Conservation (phyloP, 2,329 filamentous ascomycete species). For the Alternaria atra region DNA sequence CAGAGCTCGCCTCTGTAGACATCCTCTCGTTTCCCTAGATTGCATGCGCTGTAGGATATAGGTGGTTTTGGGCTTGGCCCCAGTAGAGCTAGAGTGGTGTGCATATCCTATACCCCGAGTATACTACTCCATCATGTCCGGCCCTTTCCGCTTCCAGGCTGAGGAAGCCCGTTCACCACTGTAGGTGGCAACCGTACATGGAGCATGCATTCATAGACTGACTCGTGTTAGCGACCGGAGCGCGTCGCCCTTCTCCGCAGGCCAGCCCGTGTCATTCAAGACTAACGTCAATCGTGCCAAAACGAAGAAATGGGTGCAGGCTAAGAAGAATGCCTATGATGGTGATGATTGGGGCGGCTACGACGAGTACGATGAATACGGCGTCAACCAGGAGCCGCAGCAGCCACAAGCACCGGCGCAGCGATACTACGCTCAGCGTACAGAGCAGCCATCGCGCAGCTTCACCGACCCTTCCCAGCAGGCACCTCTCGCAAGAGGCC, state of each 20-base stretch:
- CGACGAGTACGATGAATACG: slow-evolving; percentile 65
- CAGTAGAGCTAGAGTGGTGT: slow-evolving; percentile 11
- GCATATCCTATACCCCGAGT: slow-evolving; percentile 4
- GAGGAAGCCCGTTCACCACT: slow-evolving; percentile 50
- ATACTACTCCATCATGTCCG: slow-evolving; percentile 44
- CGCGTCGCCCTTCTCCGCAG: slow-evolving; percentile 36
- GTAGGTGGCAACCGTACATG: slow-evolving; percentile 34
- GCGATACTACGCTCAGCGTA: slow-evolving; percentile 53
- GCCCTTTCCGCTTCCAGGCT: slow-evolving; percentile 52
- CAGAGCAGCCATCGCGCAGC: slow-evolving; percentile 42
- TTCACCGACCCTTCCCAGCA: slow-evolving; percentile 54
- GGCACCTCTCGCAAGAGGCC: slow-evolving; percentile 35
- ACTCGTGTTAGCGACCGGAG: slow-evolving; percentile 38
- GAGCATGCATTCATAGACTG: slow-evolving; percentile 14
- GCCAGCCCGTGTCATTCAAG: slow-evolving; percentile 70
- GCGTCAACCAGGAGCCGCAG: slow-evolving; percentile 58
- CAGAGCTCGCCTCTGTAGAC: not conserved
- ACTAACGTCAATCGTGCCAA: slow-evolving; percentile 88
- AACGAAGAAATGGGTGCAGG: slow-evolving; percentile 94
- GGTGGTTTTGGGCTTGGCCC: slow-evolving; percentile 28
- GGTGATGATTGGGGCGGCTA: slow-evolving; percentile 90
- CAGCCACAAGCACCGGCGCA: slow-evolving; percentile 52
- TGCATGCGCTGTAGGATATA: slow-evolving; percentile 28
- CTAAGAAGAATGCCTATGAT: slow-evolving; percentile 85
- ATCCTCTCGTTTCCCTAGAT: not conserved